phyloP scores from a whole-genome alignment of 441 rosid genomes.

The Corymbia citriodora region DNA sequence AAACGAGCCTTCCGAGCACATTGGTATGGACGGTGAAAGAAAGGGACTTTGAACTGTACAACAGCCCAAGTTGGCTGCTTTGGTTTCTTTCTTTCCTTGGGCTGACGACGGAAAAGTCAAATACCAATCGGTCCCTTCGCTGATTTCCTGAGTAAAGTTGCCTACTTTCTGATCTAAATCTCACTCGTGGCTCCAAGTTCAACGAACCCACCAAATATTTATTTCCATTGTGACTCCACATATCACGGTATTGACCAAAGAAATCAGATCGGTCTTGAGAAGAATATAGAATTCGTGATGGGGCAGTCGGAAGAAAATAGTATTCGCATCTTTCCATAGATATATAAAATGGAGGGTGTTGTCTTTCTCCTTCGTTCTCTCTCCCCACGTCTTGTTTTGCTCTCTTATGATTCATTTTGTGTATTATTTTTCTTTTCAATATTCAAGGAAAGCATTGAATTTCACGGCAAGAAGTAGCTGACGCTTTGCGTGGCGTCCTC shows the following conservation, averaged over 20 bases:
- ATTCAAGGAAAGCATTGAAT: neutral
- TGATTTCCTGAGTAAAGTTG: neutral
- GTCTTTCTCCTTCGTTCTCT: neutral
- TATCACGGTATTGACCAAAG: neutral
- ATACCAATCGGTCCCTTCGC: neutral
- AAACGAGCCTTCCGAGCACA: neutral
- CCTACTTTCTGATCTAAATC: neutral
- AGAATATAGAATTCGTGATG: neutral
- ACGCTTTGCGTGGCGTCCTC: neutral
- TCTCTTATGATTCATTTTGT: neutral
- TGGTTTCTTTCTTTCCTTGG: neutral
- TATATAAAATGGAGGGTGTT: neutral
- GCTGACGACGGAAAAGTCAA: neutral
- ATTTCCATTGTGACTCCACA: neutral
- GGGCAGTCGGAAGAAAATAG: neutral
- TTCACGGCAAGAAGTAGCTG: neutral
- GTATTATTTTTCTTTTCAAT: neutral
- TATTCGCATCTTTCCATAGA: neutral
- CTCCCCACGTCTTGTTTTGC: neutral
- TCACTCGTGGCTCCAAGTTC: neutral
- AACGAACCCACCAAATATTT: neutral
- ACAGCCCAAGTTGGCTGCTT: neutral
- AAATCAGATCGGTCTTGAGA: neutral
- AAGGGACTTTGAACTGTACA: neutral
- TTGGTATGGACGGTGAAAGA: neutral